Conservation (phyloP, 2,329 filamentous ascomycete species). For the Penicillium sclerotigenum region DNA sequence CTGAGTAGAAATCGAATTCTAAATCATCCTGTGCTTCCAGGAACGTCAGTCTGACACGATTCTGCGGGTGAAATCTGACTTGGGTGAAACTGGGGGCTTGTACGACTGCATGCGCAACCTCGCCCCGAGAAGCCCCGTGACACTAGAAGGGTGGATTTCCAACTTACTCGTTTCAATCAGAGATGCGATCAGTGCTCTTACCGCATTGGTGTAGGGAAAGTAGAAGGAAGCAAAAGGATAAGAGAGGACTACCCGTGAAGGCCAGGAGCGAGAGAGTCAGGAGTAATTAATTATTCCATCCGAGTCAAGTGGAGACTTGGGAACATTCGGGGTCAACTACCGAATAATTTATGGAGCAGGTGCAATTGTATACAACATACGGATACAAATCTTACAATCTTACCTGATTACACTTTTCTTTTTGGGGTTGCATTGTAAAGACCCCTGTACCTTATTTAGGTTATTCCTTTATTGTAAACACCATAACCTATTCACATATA, state of each 20-base stretch:
- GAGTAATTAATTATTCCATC: slow-evolving; percentile 10
- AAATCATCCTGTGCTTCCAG: slow-evolving; percentile 25
- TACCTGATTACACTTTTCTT: not conserved
- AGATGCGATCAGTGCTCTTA: slow-evolving; percentile 5
- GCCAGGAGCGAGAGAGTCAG: slow-evolving; percentile 4
- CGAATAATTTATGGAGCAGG: slow-evolving; percentile 10
- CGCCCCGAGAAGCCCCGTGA: slow-evolving; percentile 1
- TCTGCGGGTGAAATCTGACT: slow-evolving; percentile 10
- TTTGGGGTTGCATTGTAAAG: not conserved
- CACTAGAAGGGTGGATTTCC: slow-evolving; percentile 3
- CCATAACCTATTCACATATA: not conserved
- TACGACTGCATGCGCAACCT: slow-evolving; percentile 9
- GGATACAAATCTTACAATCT: slow-evolving; percentile 4
- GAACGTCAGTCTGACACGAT: slow-evolving; percentile 18
- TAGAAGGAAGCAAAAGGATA: not conserved
- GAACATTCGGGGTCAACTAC: slow-evolving; percentile 14
- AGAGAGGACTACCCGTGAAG: not conserved
- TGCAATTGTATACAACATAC: not conserved
- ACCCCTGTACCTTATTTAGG: slow-evolving; percentile 2
- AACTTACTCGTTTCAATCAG: slow-evolving; percentile 16
- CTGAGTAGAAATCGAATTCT: slow-evolving; percentile 22
- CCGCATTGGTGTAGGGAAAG: not conserved
- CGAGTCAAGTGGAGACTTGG: slow-evolving; percentile 6
- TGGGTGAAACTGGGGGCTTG: slow-evolving; percentile 3
- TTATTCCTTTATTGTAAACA: not conserved